Conservation (phyloP, 2,329 filamentous ascomycete species). For the Colletotrichum spinosum region DNA sequence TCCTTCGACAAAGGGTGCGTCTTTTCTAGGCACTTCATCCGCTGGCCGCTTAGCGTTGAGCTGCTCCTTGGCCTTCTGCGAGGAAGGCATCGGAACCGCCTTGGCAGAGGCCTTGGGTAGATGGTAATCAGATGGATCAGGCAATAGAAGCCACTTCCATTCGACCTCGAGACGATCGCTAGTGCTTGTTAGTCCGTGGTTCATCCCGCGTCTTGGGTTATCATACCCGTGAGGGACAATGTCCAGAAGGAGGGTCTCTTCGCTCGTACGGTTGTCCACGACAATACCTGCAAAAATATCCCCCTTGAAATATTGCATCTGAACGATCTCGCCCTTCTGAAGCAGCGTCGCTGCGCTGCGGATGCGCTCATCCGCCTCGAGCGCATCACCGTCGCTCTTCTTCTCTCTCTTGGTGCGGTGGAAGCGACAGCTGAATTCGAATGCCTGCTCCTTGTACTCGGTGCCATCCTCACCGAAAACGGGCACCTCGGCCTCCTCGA, state of each 20-base stretch:
- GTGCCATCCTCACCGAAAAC: slow-evolving; percentile 91
- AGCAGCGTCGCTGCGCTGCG: slow-evolving; percentile 75
- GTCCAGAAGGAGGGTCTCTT: slow-evolving; percentile 82
- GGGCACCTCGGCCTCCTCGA: slow-evolving; percentile 87
- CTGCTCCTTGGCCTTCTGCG: slow-evolving; percentile 71
- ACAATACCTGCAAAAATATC: slow-evolving; percentile 94
- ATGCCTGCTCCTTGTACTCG: slow-evolving; percentile 91
- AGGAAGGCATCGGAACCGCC: slow-evolving; percentile 77
- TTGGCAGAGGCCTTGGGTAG: slow-evolving; percentile 80
- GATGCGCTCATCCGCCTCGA: slow-evolving; percentile 79
- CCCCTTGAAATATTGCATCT: slow-evolving; percentile 84
- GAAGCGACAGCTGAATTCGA: slow-evolving; percentile 94
- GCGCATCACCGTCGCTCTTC: slow-evolving; percentile 73
- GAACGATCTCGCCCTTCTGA: slow-evolving; percentile 80
- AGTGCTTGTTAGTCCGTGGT: slow-evolving; percentile 53
- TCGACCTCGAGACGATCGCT: slow-evolving; percentile 83
- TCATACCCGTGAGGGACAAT: slow-evolving; percentile 84
- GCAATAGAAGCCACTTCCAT: slow-evolving; percentile 85
- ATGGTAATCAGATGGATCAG: slow-evolving; percentile 76
- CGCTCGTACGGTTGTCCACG: slow-evolving; percentile 81
- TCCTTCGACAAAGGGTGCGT: slow-evolving; percentile 75
- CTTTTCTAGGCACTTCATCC: slow-evolving; percentile 72
- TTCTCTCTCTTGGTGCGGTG: slow-evolving; percentile 90
- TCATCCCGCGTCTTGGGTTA: slow-evolving; percentile 8
- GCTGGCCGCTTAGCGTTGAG: slow-evolving; percentile 74